These are phyloP conservation scores for Aspergillus sp. DNA, from an alignment of 2,329 filamentous ascomycete genomes.

Conservation along the genomic window DNA sequence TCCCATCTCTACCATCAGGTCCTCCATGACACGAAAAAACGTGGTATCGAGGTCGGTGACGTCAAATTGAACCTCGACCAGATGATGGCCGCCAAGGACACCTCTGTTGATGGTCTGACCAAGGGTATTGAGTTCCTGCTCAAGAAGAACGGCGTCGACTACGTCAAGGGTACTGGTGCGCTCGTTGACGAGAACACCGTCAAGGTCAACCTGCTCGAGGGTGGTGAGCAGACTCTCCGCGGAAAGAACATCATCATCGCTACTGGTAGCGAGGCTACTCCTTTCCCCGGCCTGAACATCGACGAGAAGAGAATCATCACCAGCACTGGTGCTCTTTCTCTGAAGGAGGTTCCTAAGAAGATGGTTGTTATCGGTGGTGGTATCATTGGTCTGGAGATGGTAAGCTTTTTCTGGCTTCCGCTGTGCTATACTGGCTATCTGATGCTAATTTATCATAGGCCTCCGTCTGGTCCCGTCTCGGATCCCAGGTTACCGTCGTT, in stretches of 20 bases:
- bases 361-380: slow-evolving; percentile 97
- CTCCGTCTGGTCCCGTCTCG: slow-evolving; percentile 94
- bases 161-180: slow-evolving; percentile 87
- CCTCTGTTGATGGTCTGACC: slow-evolving; percentile 81
- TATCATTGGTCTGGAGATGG: slow-evolving; percentile 99
- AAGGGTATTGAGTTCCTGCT: slow-evolving; percentile 98
- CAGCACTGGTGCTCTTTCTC: slow-evolving; percentile 88
- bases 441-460: slow-evolving; percentile 44
- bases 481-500: slow-evolving; percentile 92
- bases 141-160: slow-evolving; percentile 99
- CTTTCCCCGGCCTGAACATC: slow-evolving; percentile 92
- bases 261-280: slow-evolving; percentile 91
- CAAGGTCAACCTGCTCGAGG: slow-evolving; percentile 85
- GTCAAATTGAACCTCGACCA: slow-evolving; percentile 92
- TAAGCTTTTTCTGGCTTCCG: slow-evolving; percentile 32
- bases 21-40: slow-evolving; percentile 93
- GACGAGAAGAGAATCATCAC: slow-evolving; percentile 98
- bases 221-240: slow-evolving; percentile 80
- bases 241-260: slow-evolving; percentile 99
- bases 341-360: slow-evolving; percentile 90
- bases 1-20: slow-evolving; percentile 97
- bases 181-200: slow-evolving; percentile 89
- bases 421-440: background rate
- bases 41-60: slow-evolving; percentile 95
- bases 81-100: slow-evolving; percentile 99